Conservation (phyloP, 164 flowering plant species). For the Pachysandra terminalis region DNA sequence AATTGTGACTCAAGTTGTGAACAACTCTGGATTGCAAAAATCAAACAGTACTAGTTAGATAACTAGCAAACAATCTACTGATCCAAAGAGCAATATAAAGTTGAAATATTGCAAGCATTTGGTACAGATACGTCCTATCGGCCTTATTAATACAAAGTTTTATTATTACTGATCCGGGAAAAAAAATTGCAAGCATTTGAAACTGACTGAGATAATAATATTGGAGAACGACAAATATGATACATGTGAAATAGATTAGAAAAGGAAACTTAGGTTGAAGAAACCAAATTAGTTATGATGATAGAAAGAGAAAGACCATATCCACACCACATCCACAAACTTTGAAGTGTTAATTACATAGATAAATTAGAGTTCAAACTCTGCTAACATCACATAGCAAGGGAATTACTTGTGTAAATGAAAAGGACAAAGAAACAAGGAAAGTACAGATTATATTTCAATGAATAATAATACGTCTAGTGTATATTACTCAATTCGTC, state of each 20-base stretch:
- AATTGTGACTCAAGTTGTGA: conserved; percentile 76
- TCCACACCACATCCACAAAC: background rate
- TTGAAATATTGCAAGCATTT: background rate
- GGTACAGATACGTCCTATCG: no score
- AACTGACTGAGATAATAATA: conserved; percentile 1
- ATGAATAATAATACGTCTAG: background rate
- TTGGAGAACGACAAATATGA: background rate
- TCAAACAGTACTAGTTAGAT: background rate
- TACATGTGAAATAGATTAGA: no score
- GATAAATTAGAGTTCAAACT: no score
- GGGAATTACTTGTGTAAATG: no score
- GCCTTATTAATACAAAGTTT: no score
- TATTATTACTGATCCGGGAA: no score
- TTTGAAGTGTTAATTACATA: no score
- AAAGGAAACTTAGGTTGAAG: background rate
- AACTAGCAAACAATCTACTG: background rate
- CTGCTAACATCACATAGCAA: no score
- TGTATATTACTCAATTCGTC: background rate
- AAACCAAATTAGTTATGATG: background rate
- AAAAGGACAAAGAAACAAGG: background rate
- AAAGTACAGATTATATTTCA: background rate
- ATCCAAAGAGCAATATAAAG: background rate
- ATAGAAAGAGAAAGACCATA: background rate
- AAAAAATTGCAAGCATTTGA: no score
- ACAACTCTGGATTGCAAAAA: conserved; percentile 59